Evolutionary conservation across 2,329 filamentous ascomycete species (phyloP).

Genomic region (Fusarium mexicanum): DNA sequence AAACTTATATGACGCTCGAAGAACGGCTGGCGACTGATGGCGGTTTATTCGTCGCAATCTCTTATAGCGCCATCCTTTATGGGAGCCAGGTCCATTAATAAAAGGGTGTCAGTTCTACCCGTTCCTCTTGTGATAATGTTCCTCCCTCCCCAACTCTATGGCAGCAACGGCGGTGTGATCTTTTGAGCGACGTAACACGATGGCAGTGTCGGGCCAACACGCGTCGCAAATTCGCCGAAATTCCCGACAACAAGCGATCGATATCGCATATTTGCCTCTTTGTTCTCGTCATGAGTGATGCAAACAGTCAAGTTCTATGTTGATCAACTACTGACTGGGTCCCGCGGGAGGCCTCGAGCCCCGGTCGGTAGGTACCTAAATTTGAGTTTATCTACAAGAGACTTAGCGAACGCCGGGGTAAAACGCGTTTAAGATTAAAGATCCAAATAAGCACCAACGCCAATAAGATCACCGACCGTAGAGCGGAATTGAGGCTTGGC

Average conservation of each 20-base stretch:
- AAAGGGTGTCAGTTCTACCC: no score
- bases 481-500: neutral
- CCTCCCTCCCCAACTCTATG: neutral
- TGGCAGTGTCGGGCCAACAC: neutral
- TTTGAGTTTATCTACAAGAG: neutral
- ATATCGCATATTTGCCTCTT: neutral
- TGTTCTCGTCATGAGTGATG: neutral
- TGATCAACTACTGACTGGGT: neutral
- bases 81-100: slow-evolving; percentile 43
- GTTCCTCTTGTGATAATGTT: no score
- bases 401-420: neutral
- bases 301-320: neutral
- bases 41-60: slow-evolving; percentile 67
- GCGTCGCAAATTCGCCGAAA: neutral
- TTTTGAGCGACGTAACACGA: neutral
- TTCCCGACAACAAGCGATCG: neutral
- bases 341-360: neutral
- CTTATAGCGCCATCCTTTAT: slow-evolving; percentile 83
- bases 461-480: neutral
- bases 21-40: slow-evolving; percentile 62
- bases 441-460: slow-evolving; percentile 1
- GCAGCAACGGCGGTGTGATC: neutral
- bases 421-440: neutral
- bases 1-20: no score
- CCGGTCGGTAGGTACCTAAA: neutral